These are phyloP conservation scores for Sistotremastrum suecicum DNA, from an alignment of 768 basidiomycete species.

Conservation along the genomic window DNA sequence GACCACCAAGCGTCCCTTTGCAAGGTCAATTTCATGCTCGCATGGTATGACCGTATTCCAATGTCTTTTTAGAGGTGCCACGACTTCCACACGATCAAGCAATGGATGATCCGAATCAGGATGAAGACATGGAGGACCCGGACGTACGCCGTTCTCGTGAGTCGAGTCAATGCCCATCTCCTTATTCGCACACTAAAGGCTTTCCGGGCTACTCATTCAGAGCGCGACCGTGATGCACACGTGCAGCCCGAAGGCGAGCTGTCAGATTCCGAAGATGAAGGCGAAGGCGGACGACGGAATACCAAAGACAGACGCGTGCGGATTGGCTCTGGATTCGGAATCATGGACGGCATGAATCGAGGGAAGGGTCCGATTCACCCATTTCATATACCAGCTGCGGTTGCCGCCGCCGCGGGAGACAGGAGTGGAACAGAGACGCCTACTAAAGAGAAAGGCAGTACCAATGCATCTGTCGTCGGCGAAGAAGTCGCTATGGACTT, in stretches of 20 bases:
- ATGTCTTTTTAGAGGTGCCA: constrained; percentile 53
- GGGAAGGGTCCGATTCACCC: too few species aligned
- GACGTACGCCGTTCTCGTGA: constrained; percentile 59
- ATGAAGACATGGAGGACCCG: constrained; percentile 70
- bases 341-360: too few species aligned
- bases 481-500: too few species aligned
- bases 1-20: constrained; percentile 90
- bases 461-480: too few species aligned
- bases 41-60: neutral
- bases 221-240: constrained; percentile 63
- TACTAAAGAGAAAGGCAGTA: too few species aligned
- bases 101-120: constrained; percentile 67
- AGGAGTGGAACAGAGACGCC: too few species aligned
- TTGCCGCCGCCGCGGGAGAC: too few species aligned
- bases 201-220: constrained; percentile 9
- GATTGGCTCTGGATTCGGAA: too few species aligned
- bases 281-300: constrained; percentile 70
- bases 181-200: neutral
- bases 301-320: too few species aligned
- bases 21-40: constrained; percentile 34
- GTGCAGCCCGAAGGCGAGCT: constrained; percentile 79
- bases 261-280: constrained; percentile 97
- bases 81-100: constrained; percentile 69
- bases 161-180: constrained; percentile 5
- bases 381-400: too few species aligned